phyloP scores from a whole-genome alignment of 805 yeast genomes.

The Ogataea ramenticola region DNA sequence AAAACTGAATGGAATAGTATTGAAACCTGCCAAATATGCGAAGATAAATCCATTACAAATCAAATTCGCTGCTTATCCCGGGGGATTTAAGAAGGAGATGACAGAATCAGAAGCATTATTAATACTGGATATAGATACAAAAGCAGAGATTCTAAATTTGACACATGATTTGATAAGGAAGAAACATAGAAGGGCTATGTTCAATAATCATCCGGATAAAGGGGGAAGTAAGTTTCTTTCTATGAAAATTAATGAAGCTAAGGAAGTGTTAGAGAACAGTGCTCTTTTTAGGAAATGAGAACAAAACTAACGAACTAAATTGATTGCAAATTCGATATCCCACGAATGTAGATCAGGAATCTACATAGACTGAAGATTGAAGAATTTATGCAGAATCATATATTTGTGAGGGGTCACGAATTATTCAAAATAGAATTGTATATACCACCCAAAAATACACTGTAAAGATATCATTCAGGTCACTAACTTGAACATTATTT shows the following conservation, averaged over 20 bases:
- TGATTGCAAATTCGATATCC: background rate
- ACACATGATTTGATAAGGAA: slow-evolving; percentile 48
- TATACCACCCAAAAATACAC: background rate
- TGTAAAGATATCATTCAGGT: too few relatives aligned
- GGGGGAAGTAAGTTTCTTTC: slow-evolving; percentile 83
- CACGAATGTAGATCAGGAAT: too few relatives aligned
- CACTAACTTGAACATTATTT: too few relatives aligned
- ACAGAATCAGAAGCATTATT: slow-evolving; percentile 64
- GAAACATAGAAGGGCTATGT: slow-evolving; percentile 70
- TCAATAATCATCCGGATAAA: slow-evolving; percentile 81
- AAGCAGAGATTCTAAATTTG: slow-evolving; percentile 43
- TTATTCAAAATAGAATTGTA: background rate
- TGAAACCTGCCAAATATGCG: slow-evolving; percentile 6
- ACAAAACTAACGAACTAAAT: slow-evolving; percentile 5
- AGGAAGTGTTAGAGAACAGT: slow-evolving; percentile 68
- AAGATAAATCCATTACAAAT: slow-evolving; percentile 13
- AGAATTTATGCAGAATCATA: too few relatives aligned
- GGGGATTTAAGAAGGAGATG: slow-evolving; percentile 62
- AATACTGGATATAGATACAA: slow-evolving; percentile 49
- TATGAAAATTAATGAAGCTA: slow-evolving; percentile 82
- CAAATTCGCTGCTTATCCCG: slow-evolving; percentile 36
- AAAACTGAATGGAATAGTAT: slow-evolving; percentile 29
- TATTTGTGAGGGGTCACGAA: too few relatives aligned
- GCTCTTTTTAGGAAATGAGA: slow-evolving; percentile 26
- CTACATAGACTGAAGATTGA: too few relatives aligned